Evolutionary conservation across 108 stramenopile species (phyloP).

Genomic region (Stephanodiscus minutulus): DNA sequence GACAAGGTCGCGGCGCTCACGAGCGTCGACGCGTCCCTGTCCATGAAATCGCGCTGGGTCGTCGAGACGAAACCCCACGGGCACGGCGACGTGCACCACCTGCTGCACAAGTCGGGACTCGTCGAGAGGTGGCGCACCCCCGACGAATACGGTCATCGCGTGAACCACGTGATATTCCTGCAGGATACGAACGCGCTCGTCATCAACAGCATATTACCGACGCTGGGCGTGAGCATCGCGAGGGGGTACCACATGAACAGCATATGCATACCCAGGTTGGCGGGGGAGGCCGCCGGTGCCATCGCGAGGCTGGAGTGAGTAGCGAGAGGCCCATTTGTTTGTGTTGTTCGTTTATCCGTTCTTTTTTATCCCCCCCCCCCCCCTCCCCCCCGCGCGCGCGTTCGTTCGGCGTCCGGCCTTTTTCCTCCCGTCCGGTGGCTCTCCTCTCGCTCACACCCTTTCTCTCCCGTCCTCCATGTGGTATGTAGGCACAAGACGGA

Average conservation of each 20-base stretch:
- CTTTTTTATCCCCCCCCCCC: neutral
- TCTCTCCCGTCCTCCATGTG: neutral
- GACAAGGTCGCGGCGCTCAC: conserved; percentile 95
- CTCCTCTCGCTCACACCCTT: neutral
- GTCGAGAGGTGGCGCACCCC: conserved; percentile 84
- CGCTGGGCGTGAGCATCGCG: conserved; percentile 90
- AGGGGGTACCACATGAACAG: conserved; percentile 95
- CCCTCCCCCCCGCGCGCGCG: no score
- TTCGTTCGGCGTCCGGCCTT: no score
- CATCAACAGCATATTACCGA: conserved; percentile 90
- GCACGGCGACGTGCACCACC: conserved; percentile 98
- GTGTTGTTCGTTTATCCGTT: conserved; percentile 1
- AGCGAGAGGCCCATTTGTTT: no score
- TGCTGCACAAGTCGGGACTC: conserved; percentile 86
- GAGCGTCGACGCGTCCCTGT: conserved; percentile 87
- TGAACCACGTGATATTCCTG: conserved; percentile 93
- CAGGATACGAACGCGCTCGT: conserved; percentile 99
- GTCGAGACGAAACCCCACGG: conserved; percentile 99
- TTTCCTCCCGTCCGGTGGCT: neutral
- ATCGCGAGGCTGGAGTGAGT: conserved; percentile 93
- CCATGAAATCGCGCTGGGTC: conserved; percentile 83
- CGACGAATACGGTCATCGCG: no score
- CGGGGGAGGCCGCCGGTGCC: conserved; percentile 98
- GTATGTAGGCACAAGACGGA: conserved; percentile 80
- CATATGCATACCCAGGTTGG: conserved; percentile 95